Evolutionary conservation across 495 filamentous ascomycete species (phyloP).

Genomic region (Lasiosphaeria miniovina): DNA sequence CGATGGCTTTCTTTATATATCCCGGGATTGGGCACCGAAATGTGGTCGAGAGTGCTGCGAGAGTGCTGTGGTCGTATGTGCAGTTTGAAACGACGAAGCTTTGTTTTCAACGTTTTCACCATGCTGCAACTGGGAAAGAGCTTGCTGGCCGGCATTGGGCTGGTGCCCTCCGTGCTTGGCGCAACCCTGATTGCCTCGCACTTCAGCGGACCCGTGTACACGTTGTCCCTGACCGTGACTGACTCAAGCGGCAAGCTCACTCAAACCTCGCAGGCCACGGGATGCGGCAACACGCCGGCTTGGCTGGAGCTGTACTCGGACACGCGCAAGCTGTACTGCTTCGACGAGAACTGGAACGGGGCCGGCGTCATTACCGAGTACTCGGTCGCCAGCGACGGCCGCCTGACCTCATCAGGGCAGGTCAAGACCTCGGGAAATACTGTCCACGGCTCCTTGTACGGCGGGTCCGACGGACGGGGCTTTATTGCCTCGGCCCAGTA

Average conservation of each 20-base stretch:
- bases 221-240: conserved; percentile 28
- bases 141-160: conserved; percentile 3
- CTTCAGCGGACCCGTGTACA: conserved; percentile 42
- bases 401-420: conserved; percentile 34
- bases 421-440: conserved; percentile 36
- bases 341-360: conserved; percentile 50
- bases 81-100: background rate
- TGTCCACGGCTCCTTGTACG: conserved; percentile 42
- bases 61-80: background rate
- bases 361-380: conserved; percentile 43
- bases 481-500: conserved; percentile 49
- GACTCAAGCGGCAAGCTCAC: conserved; percentile 29
- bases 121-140: conserved; percentile 11
- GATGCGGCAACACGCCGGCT: conserved; percentile 45
- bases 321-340: conserved; percentile 53
- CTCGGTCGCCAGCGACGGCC: conserved; percentile 37
- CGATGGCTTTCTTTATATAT: background rate
- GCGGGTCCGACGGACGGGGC: conserved; percentile 34
- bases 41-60: background rate
- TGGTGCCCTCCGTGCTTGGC: conserved; percentile 32
- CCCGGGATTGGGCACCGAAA: background rate
- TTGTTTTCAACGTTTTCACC: conserved; percentile 1
- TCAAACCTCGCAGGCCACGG: conserved; percentile 29
- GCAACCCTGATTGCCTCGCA: conserved; percentile 41
- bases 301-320: conserved; percentile 53